Base-by-base conservation (phyloP, 768 basidiomycete genomes). In the Mrakia gelida region DNA sequence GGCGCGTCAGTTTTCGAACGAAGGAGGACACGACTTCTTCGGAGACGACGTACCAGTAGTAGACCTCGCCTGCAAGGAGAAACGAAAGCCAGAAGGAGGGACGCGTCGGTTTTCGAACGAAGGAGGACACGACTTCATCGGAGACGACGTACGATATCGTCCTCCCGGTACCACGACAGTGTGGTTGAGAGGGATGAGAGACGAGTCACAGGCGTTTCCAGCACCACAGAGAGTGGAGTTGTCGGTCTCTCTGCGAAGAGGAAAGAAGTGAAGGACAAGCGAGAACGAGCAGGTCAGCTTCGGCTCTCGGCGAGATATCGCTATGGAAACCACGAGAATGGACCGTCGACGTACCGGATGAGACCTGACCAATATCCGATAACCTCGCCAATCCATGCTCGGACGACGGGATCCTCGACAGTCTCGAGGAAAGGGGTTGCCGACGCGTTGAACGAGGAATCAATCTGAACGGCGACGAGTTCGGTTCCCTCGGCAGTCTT, bases 111-210 rank as follows among this genome's bases (percentile, higher is more conserved):
- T n/a, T n/a, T n/a, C n/a, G n/a, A n/a, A n/a, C 38, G 71, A 59
- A 21, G 41, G 41, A 56, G 54, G 68, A 76, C 71, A 21, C 11
- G 3, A 23, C 21, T n/a, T 23, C 65, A 5, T 16, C 0, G 34
- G 21, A 9, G n/a, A 41, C 21, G 3, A 32, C 92, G 87, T 30
- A 32, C 92, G 87, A 85, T 95, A 97, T 7, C 95, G 88, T 65
- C 88, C 88, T 82, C 95, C 95, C 9, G 95, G 95, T 56, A 97
- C 88, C 30, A 95, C 92, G 81, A 97, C 93, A 0, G 92, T 94
- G 82, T 95, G 89, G 82, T 97, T 97, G 70, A 97, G 86, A 3
- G 94, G 94, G 80, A 97, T 94, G 70, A 97, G 85, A 0, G 91
- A 88, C 84, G 93, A 92, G 84, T 93, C 92, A 83, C 95, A 98